These are phyloP conservation scores for Durio zibethinus DNA, from an alignment of 345 rosid genomes.

Conservation along the genomic window DNA sequence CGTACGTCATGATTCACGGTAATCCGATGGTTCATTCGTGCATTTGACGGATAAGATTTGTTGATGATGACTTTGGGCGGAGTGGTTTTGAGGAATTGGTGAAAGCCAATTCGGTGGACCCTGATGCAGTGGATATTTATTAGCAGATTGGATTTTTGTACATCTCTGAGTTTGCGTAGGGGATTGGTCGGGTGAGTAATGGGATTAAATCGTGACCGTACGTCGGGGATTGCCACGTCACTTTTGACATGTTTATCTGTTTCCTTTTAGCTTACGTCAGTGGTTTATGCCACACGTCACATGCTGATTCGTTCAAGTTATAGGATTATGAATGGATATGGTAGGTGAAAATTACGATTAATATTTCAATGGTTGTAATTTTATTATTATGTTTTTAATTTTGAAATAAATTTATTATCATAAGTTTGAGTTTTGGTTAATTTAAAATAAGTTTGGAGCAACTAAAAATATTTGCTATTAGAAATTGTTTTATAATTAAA, in stretches of 20 bases:
- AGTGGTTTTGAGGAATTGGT: neutral
- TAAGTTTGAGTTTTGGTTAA: too few relatives aligned
- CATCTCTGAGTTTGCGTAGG: neutral
- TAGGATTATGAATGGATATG: too few relatives aligned
- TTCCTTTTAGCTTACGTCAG: neutral
- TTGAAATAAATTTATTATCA: too few relatives aligned
- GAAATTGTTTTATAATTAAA: too few relatives aligned
- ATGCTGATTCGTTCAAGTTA: neutral
- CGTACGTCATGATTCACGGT: neutral
- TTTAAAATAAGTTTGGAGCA: too few relatives aligned
- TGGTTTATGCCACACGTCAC: neutral
- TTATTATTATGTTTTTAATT: too few relatives aligned
- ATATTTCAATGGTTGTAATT: too few relatives aligned
- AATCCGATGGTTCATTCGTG: neutral
- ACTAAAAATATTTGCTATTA: too few relatives aligned
- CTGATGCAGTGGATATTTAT: neutral
- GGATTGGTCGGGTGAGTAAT: neutral
- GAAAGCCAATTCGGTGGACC: neutral
- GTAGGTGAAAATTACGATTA: too few relatives aligned
- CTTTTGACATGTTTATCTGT: neutral
- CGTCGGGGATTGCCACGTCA: slow-evolving; percentile 8
- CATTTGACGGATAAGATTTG: too few relatives aligned
- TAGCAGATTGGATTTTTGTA: neutral
- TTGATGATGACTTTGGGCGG: neutral
- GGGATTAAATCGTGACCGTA: neutral